Conservation (phyloP, 306 rosid genomes). For the Corylus americana region DNA sequence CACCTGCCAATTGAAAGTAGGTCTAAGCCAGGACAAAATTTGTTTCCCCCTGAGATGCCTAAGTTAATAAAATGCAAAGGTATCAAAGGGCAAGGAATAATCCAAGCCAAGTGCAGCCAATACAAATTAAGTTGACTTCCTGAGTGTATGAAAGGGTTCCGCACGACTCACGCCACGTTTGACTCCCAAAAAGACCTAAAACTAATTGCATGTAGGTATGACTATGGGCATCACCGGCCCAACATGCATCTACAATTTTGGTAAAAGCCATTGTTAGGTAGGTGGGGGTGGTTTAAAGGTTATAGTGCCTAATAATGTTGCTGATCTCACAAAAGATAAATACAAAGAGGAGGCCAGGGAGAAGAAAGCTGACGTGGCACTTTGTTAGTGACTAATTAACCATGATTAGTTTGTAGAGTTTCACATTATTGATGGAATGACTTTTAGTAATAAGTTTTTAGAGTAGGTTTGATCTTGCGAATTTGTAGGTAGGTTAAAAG, state of each 20-base stretch:
- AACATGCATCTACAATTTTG: not conserved
- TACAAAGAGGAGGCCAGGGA: not conserved
- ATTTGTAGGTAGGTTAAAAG: too few species aligned
- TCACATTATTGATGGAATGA: too few species aligned
- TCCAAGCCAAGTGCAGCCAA: constrained; percentile 10
- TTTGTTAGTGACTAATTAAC: not conserved
- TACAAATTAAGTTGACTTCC: not conserved
- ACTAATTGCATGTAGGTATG: not conserved
- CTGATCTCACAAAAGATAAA: not conserved
- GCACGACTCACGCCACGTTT: not conserved
- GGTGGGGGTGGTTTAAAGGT: not conserved
- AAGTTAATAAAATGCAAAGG: not conserved
- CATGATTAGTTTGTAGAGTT: not conserved
- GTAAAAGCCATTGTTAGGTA: too few species aligned
- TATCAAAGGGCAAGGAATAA: constrained; percentile 3
- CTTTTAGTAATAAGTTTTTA: too few species aligned
- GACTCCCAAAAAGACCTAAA: not conserved
- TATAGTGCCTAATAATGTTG: not conserved
- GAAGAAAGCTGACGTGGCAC: not conserved
- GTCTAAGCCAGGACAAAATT: too few species aligned
- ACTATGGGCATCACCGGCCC: not conserved
- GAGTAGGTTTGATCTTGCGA: too few species aligned
- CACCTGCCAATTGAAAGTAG: too few species aligned
- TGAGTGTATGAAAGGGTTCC: not conserved
- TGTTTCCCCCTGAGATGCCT: not conserved